Evolutionary conservation across 78 protist genomes (phyloP).

Genomic region (Dictyostelium firmibasis): DNA sequence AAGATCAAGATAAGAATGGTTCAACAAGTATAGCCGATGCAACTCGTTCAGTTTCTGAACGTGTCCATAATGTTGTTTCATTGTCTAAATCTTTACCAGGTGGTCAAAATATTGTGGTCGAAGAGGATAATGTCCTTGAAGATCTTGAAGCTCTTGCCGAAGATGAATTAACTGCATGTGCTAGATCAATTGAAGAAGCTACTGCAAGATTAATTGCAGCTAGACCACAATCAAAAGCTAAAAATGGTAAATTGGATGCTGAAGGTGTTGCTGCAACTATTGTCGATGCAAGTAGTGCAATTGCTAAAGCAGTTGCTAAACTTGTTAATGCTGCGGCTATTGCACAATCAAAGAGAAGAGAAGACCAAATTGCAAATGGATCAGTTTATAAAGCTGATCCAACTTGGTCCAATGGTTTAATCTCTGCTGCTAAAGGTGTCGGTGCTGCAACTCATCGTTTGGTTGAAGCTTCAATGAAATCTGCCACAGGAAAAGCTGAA

Average conservation of each 20-base stretch:
- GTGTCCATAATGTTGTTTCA: constrained; percentile 6
- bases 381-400: constrained; percentile 76
- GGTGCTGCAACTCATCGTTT: constrained; percentile 72
- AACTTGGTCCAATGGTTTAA: constrained; percentile 85
- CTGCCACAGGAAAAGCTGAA: constrained; percentile 67
- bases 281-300: constrained; percentile 62
- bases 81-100: constrained; percentile 43
- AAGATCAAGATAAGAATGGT: constrained; percentile 54
- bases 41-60: constrained; percentile 26
- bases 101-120: constrained; percentile 38
- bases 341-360: constrained; percentile 74
- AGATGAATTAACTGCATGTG: constrained; percentile 42
- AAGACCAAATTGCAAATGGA: constrained; percentile 29
- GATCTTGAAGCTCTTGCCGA: constrained; percentile 62
- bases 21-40: constrained; percentile 1
- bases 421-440: constrained; percentile 81
- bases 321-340: constrained; percentile 74
- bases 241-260: constrained; percentile 37
- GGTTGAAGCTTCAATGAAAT: constrained; percentile 67
- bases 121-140: constrained; percentile 40
- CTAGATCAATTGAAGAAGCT: constrained; percentile 68
- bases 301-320: constrained; percentile 71
- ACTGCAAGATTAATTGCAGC: constrained; percentile 40
- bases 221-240: constrained; percentile 58
- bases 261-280: constrained; percentile 69